Base-by-base conservation (phyloP, 148 eudicot species). In the Euryodendron excelsum region DNA sequence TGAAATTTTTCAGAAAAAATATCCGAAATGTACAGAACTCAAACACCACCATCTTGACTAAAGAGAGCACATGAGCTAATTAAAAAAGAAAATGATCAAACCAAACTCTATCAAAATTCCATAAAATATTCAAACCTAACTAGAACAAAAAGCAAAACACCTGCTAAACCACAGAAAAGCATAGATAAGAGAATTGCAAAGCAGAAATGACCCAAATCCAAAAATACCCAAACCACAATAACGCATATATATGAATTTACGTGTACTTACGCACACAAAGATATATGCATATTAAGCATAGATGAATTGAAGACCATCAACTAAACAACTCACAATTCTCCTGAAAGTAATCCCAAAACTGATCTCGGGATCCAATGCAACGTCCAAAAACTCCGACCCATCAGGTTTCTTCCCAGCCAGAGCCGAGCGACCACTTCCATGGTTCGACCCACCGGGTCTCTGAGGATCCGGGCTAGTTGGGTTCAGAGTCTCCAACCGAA, bases 401-500 rank as follows among this genome's bases (percentile, higher is more conserved):
- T 86, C 89, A 1, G 80, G 18, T 37, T 50, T 84, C 82, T 75
- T 78, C 20, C 50, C 77, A 4, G 53, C 21, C 34, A 31, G 44
- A 13, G 75, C 28, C 28, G 75, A 61, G 0, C 59, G 62, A 21
- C 64, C 64, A 10, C 39, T 44, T 39, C 53, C 80, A 44, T 33
- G 61, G 45, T 36, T 25, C 70, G 66, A 72, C 48, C 69, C 80
- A 28, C 25, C 53, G 13, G 34, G 48, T 20, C 33, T 64, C 0
- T 31, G 77, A 36, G 23, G 21, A 25, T 67, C 80, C 64, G 70
- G 5, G 59, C 18, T 75, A n/a, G 80, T 64, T 3, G 94, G 98
- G 79, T 90, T 91, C 75, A 88, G 82, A 1, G 89, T 86, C 82
- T 88, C 95, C 44, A 89, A 81, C 82, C 80, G 84, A 75, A 89